Evolutionary conservation across 345 rosid genomes (phyloP), one percentile per base, ranked within the genome.

Genomic region (Litchi chinensis): DNA sequence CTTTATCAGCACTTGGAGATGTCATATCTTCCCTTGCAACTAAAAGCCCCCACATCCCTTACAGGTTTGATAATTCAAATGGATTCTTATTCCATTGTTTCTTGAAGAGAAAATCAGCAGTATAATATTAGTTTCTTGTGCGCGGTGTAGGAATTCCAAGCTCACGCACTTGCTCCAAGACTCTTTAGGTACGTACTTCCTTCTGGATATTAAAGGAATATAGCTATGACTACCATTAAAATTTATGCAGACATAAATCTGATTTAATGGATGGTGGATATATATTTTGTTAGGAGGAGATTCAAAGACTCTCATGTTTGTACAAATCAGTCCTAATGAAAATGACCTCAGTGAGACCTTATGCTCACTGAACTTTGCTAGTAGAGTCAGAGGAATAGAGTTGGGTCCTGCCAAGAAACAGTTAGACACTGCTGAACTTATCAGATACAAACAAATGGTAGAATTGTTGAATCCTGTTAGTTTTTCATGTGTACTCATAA

Each of bases 131-230:
- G 54, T 40, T 19, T 41, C 71, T 78, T 68, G 78, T 65, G 74
- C 73, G 32, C 39, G 40, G n/a, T 86, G 90, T 81, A 96, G 99
- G 89, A 96, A 96, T 82, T 96, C 99, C 79, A 96, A 93, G 90
- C 99, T 96, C 75, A 93, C 99, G 4, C 98, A 93, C 80, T 84
- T 93, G 87, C 99, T 96, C 86, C 99, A 96, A 83, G 98, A 93
- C 76, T 96, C 98, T 83, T 82, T 96, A 80, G 99, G 99, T 93
- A 85, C 59, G 99, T 93, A 85, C 63, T 62, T 54, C 76, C 64
- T 41, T 37, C 22, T 70, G 22, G 26, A n/a, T 66, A 12, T 65
- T 65, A 6, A 22, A 54, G 7, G 50, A 19, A 41, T 73, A 6
- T 73, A 28, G 71, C 18, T 32, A 5, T 57, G 13, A 57, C 63